Evolutionary conservation across 352 stramenopile genomes (phyloP), one percentile per base, ranked within the genome.

Genomic region (Pythium sukuiense): DNA sequence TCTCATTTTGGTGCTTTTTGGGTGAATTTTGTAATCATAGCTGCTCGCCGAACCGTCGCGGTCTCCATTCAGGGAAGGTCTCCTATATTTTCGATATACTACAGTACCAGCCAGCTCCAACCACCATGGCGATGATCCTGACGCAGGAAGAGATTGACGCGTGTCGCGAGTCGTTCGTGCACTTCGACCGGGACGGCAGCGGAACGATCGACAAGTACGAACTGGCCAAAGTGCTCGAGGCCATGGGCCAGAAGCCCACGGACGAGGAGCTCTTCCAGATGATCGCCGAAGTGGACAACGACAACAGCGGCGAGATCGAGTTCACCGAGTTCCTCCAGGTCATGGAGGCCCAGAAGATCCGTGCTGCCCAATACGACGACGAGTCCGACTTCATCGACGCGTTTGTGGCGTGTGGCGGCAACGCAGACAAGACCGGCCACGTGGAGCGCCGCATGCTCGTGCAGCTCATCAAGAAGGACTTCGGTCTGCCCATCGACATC

Each of bases 231-330:
- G 97, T 99, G 60, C 80, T 99, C 35, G 96, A 99, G 74, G 94
- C 93, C 27, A 99, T 99, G 93, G 96, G 96, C 0, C 95, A 99
- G 75, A 96, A 97, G 56, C 95, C 94, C 0, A 99, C 93, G 0
- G 97, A 99, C 67, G 96, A 99, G 60, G 96, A 99, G 78, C 79
- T 99, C 12, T 99, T 99, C 73, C 93, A 98, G 71, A 97, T 98
- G 92, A 98, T 98, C 70, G 93, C 82, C 18, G 95, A 99, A 55
- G 96, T 99, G 9, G 85, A 95, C 59, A 90, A 92, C 61, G 85
- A 93, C 72, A 95, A 98, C 81, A 98, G 90, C 65, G 95, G 94
- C 54, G 96, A 96, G 53, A 99, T 99, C 65, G 97, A 99, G 69
- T 99, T 99, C 69, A 79, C 90, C 52, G 96, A 99, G 76, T 99